Evolutionary conservation across 768 basidiomycete species (phyloP), one percentile per base, ranked within the genome.

Genomic region (Auricularia cornea): DNA sequence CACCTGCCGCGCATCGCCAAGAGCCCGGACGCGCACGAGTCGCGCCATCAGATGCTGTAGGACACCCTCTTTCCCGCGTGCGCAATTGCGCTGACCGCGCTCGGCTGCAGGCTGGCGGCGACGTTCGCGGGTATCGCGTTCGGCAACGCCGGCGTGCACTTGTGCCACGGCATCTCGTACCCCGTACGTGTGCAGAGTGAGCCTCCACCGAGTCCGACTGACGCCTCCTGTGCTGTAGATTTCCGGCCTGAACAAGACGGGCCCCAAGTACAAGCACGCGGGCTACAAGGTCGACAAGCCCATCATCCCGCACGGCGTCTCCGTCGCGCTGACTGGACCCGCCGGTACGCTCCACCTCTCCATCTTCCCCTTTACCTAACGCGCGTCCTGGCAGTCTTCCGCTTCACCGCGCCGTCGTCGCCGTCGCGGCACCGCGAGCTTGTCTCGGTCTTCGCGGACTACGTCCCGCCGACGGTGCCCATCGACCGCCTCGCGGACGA

Each of bases 61-160:
- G 64, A 83, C 74, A 18, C 10, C 23, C 11, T 44, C 20, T 63
- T 30, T 29, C 44, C 23, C 11, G 3, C 3, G 64, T 59, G 20
- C 28, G 54, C 23, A 28, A 26, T 12, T 26, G 8, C 33, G 60
- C n/a, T n/a, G n/a, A n/a, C n/a, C n/a, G n/a, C n/a, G 62, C 23
- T 26, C 23, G 60, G 16, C 38, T 56, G 2, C 65, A 94, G 93
- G 33, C 79, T 98, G 64, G 94, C 94, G 1, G 84, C 94, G 14
- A 94, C 94, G 14, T 94, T 96, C 65, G 95, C 95, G 66, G 95
- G 95, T 35, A 96, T 96, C 56, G 94, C 95, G 1, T 95, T 95
- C 68, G 93, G 94, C 33, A 94, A 94, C 70, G 94, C 94, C 11
- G 94, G 93, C 3, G 92, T 94, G 3, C 93, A 94, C 74, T 71